A percentile compares a stretch with the other conserved stretches of the same genome.
Evolutionary conservation across 1,284 basidiomycete genomes (phyloP).

Genomic region (Rhodotorula mucilaginosa): DNA sequence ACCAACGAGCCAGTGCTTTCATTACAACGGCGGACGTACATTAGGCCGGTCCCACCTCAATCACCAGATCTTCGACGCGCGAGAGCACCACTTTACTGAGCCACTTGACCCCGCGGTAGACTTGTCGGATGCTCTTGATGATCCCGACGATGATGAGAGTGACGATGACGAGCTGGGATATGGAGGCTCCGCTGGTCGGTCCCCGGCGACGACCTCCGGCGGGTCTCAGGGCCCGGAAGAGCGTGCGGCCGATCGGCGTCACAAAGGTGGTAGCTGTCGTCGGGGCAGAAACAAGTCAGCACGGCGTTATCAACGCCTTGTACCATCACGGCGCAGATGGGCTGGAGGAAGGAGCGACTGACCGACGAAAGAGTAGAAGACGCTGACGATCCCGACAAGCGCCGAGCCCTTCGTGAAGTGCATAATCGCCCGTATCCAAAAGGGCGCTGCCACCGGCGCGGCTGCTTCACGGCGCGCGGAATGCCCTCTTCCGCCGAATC

Average conservation of each 20-base stretch:
- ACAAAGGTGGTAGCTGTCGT: slow-evolving; percentile 21
- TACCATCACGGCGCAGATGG: not conserved
- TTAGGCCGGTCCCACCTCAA: slow-evolving; percentile 18
- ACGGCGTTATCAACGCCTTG: not conserved
- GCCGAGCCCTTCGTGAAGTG: slow-evolving; percentile 28
- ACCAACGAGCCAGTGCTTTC: too few species aligned
- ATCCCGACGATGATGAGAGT: slow-evolving; percentile 27
- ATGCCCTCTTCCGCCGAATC: too few species aligned
- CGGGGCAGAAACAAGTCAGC: not conserved
- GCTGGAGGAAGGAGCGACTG: not conserved
- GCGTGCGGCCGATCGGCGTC: slow-evolving; percentile 26
- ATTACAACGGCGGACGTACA: not conserved
- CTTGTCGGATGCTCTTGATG: slow-evolving; percentile 15
- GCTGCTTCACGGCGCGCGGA: not conserved
- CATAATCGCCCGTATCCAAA: slow-evolving; percentile 4
- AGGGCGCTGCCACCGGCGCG: not conserved
- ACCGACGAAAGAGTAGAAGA: slow-evolving; percentile 27
- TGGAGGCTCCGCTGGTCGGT: slow-evolving; percentile 7
- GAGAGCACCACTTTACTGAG: slow-evolving; percentile 6
- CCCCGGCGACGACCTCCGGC: slow-evolving; percentile 10
- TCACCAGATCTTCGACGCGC: slow-evolving; percentile 29
- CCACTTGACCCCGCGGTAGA: slow-evolving; percentile 31
- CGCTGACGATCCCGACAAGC: slow-evolving; percentile 20
- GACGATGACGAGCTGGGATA: slow-evolving; percentile 23
- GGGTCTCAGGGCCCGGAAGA: slow-evolving; percentile 25